phyloP scores from a whole-genome alignment of 352 stramenopile species.

The Thraustochytrium striatum region DNA sequence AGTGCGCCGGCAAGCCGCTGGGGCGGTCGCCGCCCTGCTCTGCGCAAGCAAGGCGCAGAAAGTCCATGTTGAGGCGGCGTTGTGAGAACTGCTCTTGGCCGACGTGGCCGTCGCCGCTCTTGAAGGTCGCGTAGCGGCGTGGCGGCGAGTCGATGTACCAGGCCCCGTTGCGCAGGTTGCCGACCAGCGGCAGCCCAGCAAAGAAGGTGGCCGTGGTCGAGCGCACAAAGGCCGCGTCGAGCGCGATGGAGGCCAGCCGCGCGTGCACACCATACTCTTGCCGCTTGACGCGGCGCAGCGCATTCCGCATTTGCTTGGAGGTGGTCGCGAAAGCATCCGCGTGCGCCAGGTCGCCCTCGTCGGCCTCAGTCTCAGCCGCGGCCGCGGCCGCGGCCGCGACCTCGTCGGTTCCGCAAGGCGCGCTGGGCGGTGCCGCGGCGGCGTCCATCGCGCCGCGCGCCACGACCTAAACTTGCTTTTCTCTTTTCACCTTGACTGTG shows the following conservation, averaged over 20 bases:
- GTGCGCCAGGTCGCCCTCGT: too few species aligned
- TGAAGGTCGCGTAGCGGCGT: too few species aligned
- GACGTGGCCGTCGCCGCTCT: slow-evolving; percentile 27
- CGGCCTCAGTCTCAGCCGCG: background rate
- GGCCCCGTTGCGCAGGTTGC: background rate
- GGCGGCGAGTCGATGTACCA: background rate
- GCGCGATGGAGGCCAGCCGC: too few species aligned
- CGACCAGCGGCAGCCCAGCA: too few species aligned
- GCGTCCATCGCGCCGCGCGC: too few species aligned
- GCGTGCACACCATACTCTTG: too few species aligned
- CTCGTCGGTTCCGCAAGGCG: background rate
- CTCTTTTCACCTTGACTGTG: background rate
- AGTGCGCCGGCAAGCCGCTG: background rate
- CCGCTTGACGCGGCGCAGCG: too few species aligned
- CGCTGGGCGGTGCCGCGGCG: too few species aligned
- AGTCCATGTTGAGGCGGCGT: background rate
- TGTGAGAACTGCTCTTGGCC: background rate
- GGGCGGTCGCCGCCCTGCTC: background rate
- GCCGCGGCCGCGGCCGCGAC: background rate
- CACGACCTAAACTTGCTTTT: background rate
- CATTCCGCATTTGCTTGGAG: too few species aligned
- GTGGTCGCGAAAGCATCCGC: too few species aligned
- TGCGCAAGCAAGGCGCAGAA: background rate
- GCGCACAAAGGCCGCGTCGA: too few species aligned
- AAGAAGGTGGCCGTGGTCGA: too few species aligned